Percentiles rank a stretch among this genome's conserved stretches.
These are phyloP conservation scores for Stereocaulon alpinum DNA, from an alignment of 495 filamentous ascomycete genomes.

Conservation along the genomic window DNA sequence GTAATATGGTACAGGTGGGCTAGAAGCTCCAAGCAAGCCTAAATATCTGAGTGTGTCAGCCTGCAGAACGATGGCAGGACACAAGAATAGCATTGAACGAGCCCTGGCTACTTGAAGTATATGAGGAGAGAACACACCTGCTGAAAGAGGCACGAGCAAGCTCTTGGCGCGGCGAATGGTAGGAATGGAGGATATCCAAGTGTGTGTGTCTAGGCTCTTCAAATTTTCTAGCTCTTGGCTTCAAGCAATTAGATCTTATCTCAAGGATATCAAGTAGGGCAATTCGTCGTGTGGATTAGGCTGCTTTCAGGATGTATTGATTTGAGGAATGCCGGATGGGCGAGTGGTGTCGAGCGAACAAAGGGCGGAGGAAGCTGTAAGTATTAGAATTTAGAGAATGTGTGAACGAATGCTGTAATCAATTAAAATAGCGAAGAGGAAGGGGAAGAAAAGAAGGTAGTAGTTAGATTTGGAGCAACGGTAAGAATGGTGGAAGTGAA, in stretches of 20 bases:
- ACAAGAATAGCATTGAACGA: not conserved
- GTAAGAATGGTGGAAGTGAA: not conserved
- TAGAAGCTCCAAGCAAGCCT: not conserved
- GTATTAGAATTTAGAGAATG: constrained; percentile 10
- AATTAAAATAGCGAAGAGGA: not conserved
- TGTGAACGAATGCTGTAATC: not conserved
- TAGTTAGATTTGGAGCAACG: not conserved
- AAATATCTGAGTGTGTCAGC: not conserved
- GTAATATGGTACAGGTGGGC: constrained; percentile 8
- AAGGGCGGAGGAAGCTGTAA: constrained; percentile 8
- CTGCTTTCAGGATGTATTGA: constrained; percentile 15
- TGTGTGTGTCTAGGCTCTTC: not conserved
- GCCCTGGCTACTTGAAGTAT: not conserved
- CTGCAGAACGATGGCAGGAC: not conserved
- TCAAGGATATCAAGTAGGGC: not conserved
- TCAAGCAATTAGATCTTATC: not conserved
- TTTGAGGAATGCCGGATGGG: constrained; percentile 15
- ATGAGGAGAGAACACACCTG: not conserved
- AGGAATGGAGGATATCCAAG: not conserved
- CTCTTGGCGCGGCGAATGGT: not conserved
- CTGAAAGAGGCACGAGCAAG: not conserved
- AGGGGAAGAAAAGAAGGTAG: constrained; percentile 7
- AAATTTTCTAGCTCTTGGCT: not conserved
- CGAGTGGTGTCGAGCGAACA: constrained; percentile 9
- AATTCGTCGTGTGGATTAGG: not conserved